Base-by-base conservation (phyloP, 2,329 filamentous ascomycete genomes). In the Aspergillus hortae region DNA sequence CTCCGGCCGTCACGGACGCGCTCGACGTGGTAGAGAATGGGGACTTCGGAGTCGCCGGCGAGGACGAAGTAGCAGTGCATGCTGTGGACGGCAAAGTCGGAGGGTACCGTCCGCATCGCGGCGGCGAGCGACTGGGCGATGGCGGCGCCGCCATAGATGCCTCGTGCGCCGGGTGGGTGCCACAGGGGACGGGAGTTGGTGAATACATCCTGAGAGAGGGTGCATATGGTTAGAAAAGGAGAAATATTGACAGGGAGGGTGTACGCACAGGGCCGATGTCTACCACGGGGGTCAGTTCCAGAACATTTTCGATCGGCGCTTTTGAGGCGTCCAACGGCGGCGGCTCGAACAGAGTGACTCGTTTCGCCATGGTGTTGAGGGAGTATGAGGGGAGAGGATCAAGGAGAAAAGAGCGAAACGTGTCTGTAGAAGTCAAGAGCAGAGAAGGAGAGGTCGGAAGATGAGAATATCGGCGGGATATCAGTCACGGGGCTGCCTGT, bases 41-140 rank as follows among this genome's bases (percentile, higher is more conserved):
- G 92, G 15, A 94, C 87, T 54, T 88, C 84, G 11, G 84, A 80
- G 66, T 92, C 89, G 25, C 94, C 94, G 4, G 92, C 92, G 2
- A 97, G 85, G 32, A 99, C 86, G 72, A 99, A 99, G 78, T 97
- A 99, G 82, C 94, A 97, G 80, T 99, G 94, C 88, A 95, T 96
- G 67, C 88, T 92, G 78, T 99, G 94, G 46, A 94, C 85, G 54
- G 86, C 82, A 73, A 96, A 96, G 67, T 89, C 80, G 33, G 69
- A 59, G 0, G 88, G 87, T 2, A 99, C 89, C 7, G 94, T 99
- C 66, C 85, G 84, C 71, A 96, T 91, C 21, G 90, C 94, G 2
- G 94, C 90, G 43, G 88, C 82, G 23, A 96, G 86, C 65, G 83
- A 92, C 79, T 97, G 92, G 44, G 92, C 92, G 61, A 99, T 96